Evolutionary conservation across 202 grass and related monocot species (phyloP).

Genomic region (Saccharum hybrid): DNA sequence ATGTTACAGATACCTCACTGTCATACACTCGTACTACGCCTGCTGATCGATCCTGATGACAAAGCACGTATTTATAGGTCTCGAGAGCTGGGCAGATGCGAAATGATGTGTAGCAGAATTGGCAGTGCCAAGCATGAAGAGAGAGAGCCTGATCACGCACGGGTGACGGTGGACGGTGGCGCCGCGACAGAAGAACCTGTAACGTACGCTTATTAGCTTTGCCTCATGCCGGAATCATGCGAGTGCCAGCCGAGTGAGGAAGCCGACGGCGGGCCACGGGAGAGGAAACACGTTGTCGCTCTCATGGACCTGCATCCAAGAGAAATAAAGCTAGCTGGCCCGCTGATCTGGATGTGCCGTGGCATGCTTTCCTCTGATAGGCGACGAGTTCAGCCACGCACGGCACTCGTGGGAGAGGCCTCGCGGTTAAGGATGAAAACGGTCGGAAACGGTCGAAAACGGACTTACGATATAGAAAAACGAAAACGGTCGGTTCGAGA

Average conservation of each 20-base stretch:
- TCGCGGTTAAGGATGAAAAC: too few species aligned
- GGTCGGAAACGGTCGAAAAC: too few species aligned
- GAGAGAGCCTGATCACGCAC: neutral
- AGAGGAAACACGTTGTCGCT: neutral
- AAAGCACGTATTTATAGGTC: neutral
- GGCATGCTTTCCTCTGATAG: neutral
- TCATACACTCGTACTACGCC: neutral
- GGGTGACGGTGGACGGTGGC: neutral
- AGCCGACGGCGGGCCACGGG: neutral
- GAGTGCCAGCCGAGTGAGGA: neutral
- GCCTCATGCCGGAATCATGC: neutral
- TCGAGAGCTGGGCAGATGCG: neutral
- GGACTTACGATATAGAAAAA: too few species aligned
- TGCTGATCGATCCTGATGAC: neutral
- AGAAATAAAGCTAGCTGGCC: neutral
- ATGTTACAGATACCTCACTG: neutral
- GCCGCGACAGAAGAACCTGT: neutral
- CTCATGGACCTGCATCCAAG: neutral
- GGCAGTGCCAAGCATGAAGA: conserved; percentile 16
- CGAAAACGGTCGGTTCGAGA: too few species aligned
- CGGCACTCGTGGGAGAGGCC: neutral
- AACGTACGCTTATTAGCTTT: neutral
- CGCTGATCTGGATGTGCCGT: neutral
- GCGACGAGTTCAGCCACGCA: neutral
- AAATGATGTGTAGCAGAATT: neutral